These are phyloP conservation scores for Aspergillus sp. DNA, from an alignment of 2,329 filamentous ascomycete species.

Conservation along the genomic window DNA sequence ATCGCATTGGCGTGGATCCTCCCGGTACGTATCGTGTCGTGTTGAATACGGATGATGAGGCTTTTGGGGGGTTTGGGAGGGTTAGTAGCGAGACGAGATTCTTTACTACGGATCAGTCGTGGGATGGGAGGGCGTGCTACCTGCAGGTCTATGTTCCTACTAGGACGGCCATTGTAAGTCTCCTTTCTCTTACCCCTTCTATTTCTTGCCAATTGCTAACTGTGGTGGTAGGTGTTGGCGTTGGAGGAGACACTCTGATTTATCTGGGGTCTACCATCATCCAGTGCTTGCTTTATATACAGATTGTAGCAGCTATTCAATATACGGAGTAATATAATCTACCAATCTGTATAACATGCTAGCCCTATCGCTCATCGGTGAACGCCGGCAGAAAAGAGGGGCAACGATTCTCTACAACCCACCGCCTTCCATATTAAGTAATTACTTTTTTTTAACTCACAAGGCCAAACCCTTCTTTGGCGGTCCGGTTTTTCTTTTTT, in stretches of 20 bases:
- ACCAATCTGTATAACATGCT: background rate
- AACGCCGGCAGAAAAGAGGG: background rate
- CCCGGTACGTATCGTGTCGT: conserved; percentile 81
- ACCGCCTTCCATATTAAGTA: background rate
- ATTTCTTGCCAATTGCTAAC: background rate
- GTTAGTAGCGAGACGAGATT: conserved; percentile 75
- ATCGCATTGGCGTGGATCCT: conserved; percentile 78
- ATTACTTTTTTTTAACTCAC: conserved; percentile 5
- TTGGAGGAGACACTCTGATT: conserved; percentile 38
- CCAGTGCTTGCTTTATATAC: background rate
- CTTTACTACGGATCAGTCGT: conserved; percentile 82
- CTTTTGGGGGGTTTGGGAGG: conserved; percentile 70
- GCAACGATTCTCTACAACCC: background rate
- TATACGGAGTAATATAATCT: background rate
- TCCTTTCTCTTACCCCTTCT: background rate
- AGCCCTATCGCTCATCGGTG: too few relatives aligned
- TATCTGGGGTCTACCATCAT: background rate
- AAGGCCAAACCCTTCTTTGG: background rate
- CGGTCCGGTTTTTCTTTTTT: conserved; percentile 3
- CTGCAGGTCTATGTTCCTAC: conserved; percentile 84
- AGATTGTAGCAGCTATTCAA: background rate
- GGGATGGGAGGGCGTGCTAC: conserved; percentile 87
- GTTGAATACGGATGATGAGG: conserved; percentile 68
- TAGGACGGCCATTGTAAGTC: conserved; percentile 68
- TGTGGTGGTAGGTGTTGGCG: conserved; percentile 43